phyloP scores from a whole-genome alignment of 2,329 filamentous ascomycete species.

The Coccinonectria pachysandricola region DNA sequence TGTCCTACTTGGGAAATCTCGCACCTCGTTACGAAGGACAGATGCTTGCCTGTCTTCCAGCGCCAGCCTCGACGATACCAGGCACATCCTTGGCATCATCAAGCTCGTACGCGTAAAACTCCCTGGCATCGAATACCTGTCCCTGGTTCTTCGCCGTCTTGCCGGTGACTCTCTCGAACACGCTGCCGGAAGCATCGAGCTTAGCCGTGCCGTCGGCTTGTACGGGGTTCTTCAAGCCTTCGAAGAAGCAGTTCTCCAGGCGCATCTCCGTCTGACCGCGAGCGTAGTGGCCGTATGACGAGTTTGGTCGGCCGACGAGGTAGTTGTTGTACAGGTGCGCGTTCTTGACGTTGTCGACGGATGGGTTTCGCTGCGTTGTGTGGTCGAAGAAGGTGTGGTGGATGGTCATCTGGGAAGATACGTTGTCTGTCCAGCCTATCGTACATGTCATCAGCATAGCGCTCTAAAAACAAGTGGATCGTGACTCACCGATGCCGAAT shows the following conservation, averaged over 20 bases:
- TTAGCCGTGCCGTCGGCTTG: conserved; percentile 5
- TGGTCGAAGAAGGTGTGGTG: conserved; percentile 18
- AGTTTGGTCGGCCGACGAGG: conserved; percentile 12
- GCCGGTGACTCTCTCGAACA: conserved; percentile 5
- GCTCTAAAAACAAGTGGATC: no score
- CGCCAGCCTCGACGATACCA: conserved; percentile 8
- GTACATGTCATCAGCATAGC: no score
- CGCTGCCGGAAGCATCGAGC: conserved; percentile 5
- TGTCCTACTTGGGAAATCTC: no score
- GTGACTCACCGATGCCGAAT: conserved; percentile 15
- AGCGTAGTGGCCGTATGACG: conserved; percentile 16
- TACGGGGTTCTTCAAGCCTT: conserved; percentile 13
- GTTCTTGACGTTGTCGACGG: conserved; percentile 15
- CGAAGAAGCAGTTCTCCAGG: conserved; percentile 19
- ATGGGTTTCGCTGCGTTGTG: conserved; percentile 16
- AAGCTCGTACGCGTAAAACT: conserved; percentile 7
- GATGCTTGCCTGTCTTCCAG: conserved; percentile 15
- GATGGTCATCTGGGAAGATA: conserved; percentile 13
- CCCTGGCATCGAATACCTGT: conserved; percentile 2
- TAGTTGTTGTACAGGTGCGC: conserved; percentile 21
- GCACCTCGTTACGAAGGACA: conserved; percentile 7
- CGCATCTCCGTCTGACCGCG: conserved; percentile 14
- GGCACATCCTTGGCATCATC: conserved; percentile 13
- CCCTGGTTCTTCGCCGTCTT: conserved; percentile 4
- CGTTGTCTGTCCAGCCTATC: conserved; percentile 18